Percentiles rank a stretch among this genome's conserved stretches.
Evolutionary conservation across 2,329 filamentous ascomycete genomes (phyloP).

Genomic region (Lecanoromycetidae sp.): DNA sequence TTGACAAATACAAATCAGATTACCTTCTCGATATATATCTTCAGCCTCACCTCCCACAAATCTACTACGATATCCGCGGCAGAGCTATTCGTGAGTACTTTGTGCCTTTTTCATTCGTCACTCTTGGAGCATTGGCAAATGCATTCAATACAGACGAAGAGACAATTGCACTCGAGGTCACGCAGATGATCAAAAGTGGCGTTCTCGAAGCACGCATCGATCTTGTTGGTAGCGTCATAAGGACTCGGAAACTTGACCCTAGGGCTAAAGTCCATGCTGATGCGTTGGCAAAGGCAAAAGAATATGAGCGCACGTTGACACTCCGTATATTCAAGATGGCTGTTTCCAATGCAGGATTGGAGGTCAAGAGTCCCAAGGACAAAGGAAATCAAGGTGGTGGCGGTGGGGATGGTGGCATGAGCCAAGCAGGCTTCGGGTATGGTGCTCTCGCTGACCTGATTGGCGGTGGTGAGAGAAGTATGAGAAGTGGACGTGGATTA

Average conservation of each 20-base stretch:
- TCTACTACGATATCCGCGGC: slow-evolving; percentile 66
- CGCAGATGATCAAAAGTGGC: slow-evolving; percentile 61
- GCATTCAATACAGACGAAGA: slow-evolving; percentile 57
- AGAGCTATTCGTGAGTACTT: slow-evolving; percentile 94
- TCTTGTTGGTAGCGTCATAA: slow-evolving; percentile 66
- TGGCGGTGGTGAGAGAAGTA: not conserved
- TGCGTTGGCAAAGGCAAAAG: slow-evolving; percentile 54
- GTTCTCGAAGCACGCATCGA: slow-evolving; percentile 71
- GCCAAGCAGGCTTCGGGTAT: not conserved
- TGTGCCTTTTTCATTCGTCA: slow-evolving; percentile 77
- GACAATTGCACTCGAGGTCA: slow-evolving; percentile 62
- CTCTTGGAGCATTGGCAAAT: slow-evolving; percentile 61
- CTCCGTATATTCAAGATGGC: slow-evolving; percentile 68
- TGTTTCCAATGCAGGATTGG: slow-evolving; percentile 61
- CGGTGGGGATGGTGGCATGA: not conserved
- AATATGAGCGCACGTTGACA: slow-evolving; percentile 63
- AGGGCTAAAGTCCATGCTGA: slow-evolving; percentile 58
- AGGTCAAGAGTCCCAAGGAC: slow-evolving; percentile 41
- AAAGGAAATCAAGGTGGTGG: slow-evolving; percentile 2
- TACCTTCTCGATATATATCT: slow-evolving; percentile 87
- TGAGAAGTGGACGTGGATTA: not conserved
- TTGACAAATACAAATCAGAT: slow-evolving; percentile 70
- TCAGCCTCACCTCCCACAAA: slow-evolving; percentile 54
- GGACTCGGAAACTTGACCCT: slow-evolving; percentile 55
- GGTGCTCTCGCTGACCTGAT: not conserved